Evolutionary conservation across 2,329 filamentous ascomycete species (phyloP).

Genomic region (Diaporthe citriasiana): DNA sequence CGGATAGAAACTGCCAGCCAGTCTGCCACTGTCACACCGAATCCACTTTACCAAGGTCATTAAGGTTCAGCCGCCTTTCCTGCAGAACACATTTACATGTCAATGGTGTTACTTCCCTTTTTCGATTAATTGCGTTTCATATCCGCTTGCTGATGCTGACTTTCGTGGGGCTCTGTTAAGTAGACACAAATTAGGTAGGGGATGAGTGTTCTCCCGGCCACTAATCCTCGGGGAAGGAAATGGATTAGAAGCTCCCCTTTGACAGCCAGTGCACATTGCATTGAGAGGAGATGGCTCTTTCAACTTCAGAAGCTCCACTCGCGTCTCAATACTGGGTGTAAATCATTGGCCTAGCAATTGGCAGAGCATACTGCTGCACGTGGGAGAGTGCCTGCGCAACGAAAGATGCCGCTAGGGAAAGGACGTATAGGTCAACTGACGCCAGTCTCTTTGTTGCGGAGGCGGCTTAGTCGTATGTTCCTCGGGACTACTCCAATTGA

Average conservation of each 20-base stretch:
- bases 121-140: background rate
- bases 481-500: background rate
- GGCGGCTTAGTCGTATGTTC: background rate
- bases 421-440: background rate
- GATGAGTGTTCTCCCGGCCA: background rate
- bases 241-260: background rate
- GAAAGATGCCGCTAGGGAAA: background rate
- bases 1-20: background rate
- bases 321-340: too few species aligned
- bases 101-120: too few species aligned
- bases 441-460: background rate
- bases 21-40: background rate
- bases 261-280: background rate
- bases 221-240: too few species aligned
- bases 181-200: background rate
- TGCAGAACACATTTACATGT: background rate
- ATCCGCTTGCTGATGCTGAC: background rate
- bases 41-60: background rate
- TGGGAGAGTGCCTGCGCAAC: background rate
- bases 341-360: background rate
- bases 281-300: background rate
- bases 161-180: background rate
- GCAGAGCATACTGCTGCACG: background rate
- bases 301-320: background rate
- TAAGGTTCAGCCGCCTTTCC: conserved; percentile 1